A percentile compares a stretch with the other conserved stretches of the same genome.
Conservation (phyloP, 768 basidiomycete genomes). For the Rhizopogon roseolus region DNA sequence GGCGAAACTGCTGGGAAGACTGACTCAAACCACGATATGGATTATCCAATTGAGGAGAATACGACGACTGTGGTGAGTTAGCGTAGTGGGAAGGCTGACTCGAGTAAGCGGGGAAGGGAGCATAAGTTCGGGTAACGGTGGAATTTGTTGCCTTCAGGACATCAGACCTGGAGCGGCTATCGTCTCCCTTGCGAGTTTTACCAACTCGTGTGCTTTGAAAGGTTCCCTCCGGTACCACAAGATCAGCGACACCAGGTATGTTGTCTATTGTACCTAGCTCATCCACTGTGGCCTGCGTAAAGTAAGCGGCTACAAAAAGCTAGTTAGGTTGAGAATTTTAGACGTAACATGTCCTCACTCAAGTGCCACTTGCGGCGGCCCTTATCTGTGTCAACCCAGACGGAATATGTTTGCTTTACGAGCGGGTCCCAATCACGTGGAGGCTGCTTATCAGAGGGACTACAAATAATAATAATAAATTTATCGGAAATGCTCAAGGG, state of each 20-base stretch:
- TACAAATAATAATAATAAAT: slow-evolving; percentile 14
- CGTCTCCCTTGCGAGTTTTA: slow-evolving; percentile 44
- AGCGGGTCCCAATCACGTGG: slow-evolving; percentile 62
- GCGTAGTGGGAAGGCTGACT: slow-evolving; percentile 20
- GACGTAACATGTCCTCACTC: slow-evolving; percentile 41
- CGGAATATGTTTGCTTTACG: slow-evolving; percentile 83
- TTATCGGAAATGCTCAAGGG: background rate
- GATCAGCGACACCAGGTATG: slow-evolving; percentile 49
- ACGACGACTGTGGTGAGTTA: slow-evolving; percentile 15
- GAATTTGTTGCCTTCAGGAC: slow-evolving; percentile 25
- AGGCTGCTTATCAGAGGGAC: slow-evolving; percentile 43
- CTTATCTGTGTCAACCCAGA: slow-evolving; percentile 62
- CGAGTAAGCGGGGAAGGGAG: slow-evolving; percentile 35
- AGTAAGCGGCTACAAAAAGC: slow-evolving; percentile 63
- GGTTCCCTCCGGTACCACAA: slow-evolving; percentile 60
- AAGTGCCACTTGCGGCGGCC: slow-evolving; percentile 80
- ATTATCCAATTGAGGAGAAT: slow-evolving; percentile 17
- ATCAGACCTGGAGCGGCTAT: slow-evolving; percentile 26
- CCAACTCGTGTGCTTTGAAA: slow-evolving; percentile 65
- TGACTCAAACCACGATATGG: slow-evolving; percentile 17
- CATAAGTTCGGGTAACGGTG: slow-evolving; percentile 34
- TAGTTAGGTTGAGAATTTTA: background rate
- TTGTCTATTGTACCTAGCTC: slow-evolving; percentile 69
- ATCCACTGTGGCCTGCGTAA: slow-evolving; percentile 72
- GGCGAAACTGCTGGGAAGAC: slow-evolving; percentile 17